A percentile compares a stretch with the other conserved stretches of the same genome.
These are phyloP conservation scores for Trichoderma sp. DNA, from an alignment of 2,329 filamentous ascomycete genomes.

Conservation along the genomic window DNA sequence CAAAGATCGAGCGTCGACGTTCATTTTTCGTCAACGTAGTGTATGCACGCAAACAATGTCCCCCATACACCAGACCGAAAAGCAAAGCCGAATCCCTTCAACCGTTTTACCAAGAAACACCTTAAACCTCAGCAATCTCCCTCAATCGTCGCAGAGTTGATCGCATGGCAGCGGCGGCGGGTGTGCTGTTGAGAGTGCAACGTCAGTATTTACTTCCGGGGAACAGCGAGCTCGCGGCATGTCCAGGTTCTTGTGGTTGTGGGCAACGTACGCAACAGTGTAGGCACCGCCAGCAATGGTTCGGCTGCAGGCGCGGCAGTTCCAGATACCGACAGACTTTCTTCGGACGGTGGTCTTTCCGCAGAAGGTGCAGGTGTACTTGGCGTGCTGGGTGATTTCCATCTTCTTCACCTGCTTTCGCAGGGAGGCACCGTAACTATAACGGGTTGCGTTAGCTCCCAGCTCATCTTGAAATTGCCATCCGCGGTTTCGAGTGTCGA, in stretches of 20 bases:
- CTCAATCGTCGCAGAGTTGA: conserved; percentile 96
- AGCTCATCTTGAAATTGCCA: neutral
- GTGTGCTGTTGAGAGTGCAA: conserved; percentile 59
- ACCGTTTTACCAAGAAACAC: conserved; percentile 30
- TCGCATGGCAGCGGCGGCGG: conserved; percentile 88
- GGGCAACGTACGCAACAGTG: conserved; percentile 81
- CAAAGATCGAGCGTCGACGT: conserved; percentile 41
- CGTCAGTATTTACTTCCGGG: conserved; percentile 27
- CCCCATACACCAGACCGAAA: conserved; percentile 47
- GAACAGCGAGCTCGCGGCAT: neutral
- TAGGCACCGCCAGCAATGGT: conserved; percentile 73
- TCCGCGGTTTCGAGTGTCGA: neutral
- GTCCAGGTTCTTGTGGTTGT: neutral
- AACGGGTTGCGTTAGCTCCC: conserved; percentile 16
- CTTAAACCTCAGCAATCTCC: conserved; percentile 94
- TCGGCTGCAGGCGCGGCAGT: conserved; percentile 95
- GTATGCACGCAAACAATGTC: conserved; percentile 44
- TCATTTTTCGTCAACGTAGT: conserved; percentile 41
- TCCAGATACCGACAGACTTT: conserved; percentile 91
- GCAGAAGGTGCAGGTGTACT: conserved; percentile 97
- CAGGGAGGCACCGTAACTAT: conserved; percentile 96
- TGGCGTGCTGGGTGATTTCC: conserved; percentile 98
- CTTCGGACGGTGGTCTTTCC: conserved; percentile 94
- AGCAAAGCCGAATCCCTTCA: conserved; percentile 40
- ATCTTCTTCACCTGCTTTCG: conserved; percentile 98